Evolutionary conservation across 192 early-diverging fungal species (phyloP).

Genomic region (Geosiphon pyriformis): DNA sequence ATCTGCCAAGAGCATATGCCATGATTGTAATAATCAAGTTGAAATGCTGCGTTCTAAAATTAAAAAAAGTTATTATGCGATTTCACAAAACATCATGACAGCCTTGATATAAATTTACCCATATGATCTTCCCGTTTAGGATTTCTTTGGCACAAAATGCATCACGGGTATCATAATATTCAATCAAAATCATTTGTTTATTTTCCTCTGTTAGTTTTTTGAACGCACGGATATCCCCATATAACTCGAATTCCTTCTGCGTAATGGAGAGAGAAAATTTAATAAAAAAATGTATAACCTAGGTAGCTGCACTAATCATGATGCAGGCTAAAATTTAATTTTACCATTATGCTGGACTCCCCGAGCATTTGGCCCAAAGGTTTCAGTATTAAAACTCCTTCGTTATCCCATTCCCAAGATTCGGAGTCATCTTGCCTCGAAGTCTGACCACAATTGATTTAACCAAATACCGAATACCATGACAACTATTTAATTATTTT

Average conservation of each 20-base stretch:
- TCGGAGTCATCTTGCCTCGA: too few relatives aligned
- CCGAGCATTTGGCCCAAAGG: not conserved
- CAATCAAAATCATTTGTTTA: slow-evolving; percentile 6
- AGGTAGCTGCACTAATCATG: too few relatives aligned
- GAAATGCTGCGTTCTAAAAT: slow-evolving; percentile 13
- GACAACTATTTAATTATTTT: not conserved
- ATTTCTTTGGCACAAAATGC: slow-evolving; percentile 30
- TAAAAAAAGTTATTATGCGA: not conserved
- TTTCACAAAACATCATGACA: not conserved
- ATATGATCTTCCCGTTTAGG: slow-evolving; percentile 29
- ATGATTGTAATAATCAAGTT: slow-evolving; percentile 23
- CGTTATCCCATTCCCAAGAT: not conserved
- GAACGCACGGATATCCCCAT: not conserved
- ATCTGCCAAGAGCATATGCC: slow-evolving; percentile 19
- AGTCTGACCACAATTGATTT: too few relatives aligned
- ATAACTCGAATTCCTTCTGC: not conserved
- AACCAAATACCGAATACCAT: too few relatives aligned
- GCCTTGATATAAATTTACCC: slow-evolving; percentile 23
- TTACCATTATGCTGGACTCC: not conserved
- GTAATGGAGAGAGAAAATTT: not conserved
- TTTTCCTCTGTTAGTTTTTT: not conserved
- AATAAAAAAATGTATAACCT: not conserved
- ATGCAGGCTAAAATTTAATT: too few relatives aligned
- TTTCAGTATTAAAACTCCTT: not conserved
- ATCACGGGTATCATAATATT: slow-evolving; percentile 46